phyloP scores from a whole-genome alignment of 345 rosid species.

The Microthlaspi erraticum region DNA sequence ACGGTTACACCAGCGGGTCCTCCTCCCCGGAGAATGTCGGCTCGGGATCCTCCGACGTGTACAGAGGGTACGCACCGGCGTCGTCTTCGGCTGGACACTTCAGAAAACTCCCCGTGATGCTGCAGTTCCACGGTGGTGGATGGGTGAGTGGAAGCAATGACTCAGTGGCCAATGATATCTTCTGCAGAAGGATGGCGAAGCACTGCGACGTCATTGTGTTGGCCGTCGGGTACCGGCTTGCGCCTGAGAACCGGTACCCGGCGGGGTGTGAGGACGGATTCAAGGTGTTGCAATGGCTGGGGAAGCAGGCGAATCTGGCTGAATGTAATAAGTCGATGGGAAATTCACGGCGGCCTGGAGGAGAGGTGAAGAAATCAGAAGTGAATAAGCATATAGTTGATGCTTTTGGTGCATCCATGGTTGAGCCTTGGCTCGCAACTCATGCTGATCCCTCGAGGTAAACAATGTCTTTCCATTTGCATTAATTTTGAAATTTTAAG shows the following conservation, averaged over 20 bases:
- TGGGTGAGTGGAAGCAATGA: conserved; percentile 96
- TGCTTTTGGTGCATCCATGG: conserved; percentile 86
- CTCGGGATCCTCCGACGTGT: conserved; percentile 61
- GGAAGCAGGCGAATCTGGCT: conserved; percentile 93
- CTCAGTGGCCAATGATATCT: conserved; percentile 84
- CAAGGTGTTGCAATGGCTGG: conserved; percentile 86
- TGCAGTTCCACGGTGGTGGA: conserved; percentile 97
- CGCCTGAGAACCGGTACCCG: conserved; percentile 81
- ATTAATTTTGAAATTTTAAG: conserved; percentile 1
- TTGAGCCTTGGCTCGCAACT: conserved; percentile 94
- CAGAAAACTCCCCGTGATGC: conserved; percentile 68
- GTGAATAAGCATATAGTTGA: conserved; percentile 66
- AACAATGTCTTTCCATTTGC: conserved; percentile 7
- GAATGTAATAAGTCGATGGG: conserved; percentile 85
- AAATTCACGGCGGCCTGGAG: conserved; percentile 47
- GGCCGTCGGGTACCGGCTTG: conserved; percentile 90
- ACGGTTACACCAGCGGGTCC: conserved; percentile 49
- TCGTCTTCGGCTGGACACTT: conserved; percentile 37
- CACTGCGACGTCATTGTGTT: conserved; percentile 87
- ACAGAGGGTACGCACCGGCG: conserved; percentile 75
- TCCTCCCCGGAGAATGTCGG: conserved; percentile 45
- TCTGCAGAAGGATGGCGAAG: conserved; percentile 79
- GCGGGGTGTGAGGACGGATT: conserved; percentile 88
- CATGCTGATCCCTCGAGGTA: conserved; percentile 98
- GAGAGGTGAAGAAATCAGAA: conserved; percentile 72